A percentile compares a stretch with the other conserved stretches of the same genome.
phyloP scores from a whole-genome alignment of 805 yeast genomes.

The Barnettozyma botsteinii region DNA sequence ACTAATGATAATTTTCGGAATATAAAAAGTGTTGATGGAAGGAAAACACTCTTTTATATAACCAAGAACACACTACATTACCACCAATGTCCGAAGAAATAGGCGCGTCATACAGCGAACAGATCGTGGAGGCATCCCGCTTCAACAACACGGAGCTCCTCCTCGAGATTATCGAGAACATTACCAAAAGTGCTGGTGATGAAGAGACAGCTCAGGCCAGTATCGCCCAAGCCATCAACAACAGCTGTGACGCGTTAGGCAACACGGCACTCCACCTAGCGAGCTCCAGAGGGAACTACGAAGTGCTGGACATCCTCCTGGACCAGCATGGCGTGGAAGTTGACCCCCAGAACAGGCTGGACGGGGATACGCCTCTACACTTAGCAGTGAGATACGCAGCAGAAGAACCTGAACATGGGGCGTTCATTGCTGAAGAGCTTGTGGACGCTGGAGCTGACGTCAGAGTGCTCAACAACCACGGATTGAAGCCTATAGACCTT shows the following conservation, averaged over 20 bases:
- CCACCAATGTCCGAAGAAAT: conserved; percentile 24
- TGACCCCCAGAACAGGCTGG: conserved; percentile 66
- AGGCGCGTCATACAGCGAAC: conserved; percentile 78
- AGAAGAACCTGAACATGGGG: conserved; percentile 82
- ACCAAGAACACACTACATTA: too few species aligned
- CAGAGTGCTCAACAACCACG: conserved; percentile 48
- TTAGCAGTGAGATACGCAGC: conserved; percentile 70
- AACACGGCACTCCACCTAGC: conserved; percentile 56
- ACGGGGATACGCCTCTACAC: conserved; percentile 88
- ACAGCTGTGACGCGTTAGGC: conserved; percentile 33
- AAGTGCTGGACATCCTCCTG: conserved; percentile 70
- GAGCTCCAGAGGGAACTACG: conserved; percentile 77
- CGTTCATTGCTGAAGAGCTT: conserved; percentile 69
- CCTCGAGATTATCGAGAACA: conserved; percentile 42
- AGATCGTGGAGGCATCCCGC: conserved; percentile 80
- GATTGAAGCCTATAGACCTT: conserved; percentile 72
- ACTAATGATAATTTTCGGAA: too few species aligned
- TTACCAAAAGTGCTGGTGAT: conserved; percentile 19
- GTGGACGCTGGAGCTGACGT: conserved; percentile 92
- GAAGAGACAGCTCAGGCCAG: conserved; percentile 12
- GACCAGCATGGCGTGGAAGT: conserved; percentile 90
- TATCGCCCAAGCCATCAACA: conserved; percentile 53
- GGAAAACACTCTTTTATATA: too few species aligned
- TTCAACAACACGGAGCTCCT: conserved; percentile 80
- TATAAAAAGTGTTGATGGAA: not conserved